These are phyloP conservation scores for Coniophora puteana DNA, from an alignment of 1,284 basidiomycete species.

Conservation along the genomic window DNA sequence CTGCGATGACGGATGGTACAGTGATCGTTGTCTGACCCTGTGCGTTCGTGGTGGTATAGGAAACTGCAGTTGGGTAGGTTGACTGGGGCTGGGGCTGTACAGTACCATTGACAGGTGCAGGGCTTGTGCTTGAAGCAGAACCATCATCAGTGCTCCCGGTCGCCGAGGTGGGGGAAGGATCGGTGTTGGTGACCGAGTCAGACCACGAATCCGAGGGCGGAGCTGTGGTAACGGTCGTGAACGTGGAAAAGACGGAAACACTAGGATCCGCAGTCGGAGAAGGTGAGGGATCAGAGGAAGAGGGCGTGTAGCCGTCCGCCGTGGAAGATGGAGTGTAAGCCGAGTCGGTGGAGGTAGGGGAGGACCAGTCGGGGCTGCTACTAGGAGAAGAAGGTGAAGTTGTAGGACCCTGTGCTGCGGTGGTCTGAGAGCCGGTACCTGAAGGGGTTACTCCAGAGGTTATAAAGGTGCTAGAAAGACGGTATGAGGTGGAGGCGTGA, in stretches of 20 bases:
- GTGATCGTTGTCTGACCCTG: constrained; percentile 32
- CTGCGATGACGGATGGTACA: constrained; percentile 43
- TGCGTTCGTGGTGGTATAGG: constrained; percentile 35
- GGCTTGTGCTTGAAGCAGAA: too few species aligned
- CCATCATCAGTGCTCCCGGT: constrained; percentile 4
- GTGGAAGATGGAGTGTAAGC: background rate
- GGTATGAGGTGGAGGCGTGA: background rate
- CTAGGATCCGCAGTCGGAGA: too few species aligned
- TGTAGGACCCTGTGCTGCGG: background rate
- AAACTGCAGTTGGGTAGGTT: constrained; percentile 39
- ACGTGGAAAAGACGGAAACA: background rate
- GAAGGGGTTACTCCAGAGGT: background rate
- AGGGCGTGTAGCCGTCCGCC: background rate
- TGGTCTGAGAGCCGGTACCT: too few species aligned
- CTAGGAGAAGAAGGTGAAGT: background rate
- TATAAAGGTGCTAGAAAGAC: background rate
- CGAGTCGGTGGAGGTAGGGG: background rate
- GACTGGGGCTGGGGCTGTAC: constrained; percentile 40
- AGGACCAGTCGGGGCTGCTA: too few species aligned
- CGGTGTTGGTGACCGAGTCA: background rate
- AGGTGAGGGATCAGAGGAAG: background rate
- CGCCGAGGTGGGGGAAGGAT: constrained; percentile 1
- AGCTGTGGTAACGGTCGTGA: background rate
- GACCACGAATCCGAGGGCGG: background rate
- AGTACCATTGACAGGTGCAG: constrained; percentile 35